Evolutionary conservation across 176 grass and related monocot species (phyloP), one percentile per base, ranked within the genome.

Genomic region (Raddia guianensis): DNA sequence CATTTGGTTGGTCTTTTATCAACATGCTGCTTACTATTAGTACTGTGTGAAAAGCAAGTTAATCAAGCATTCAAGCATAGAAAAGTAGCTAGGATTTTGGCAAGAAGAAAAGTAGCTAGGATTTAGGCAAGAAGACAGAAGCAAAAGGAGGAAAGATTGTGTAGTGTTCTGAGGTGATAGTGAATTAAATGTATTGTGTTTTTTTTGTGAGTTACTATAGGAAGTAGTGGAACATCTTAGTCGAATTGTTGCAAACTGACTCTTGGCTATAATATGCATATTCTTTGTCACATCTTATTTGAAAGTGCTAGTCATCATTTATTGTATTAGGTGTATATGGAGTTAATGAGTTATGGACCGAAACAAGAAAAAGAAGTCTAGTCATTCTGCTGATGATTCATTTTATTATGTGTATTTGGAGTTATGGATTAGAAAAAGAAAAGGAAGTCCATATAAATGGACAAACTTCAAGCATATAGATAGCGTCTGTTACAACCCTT

Each of bases 81-180:
- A 42, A 56, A 85, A 40, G 16, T 49, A 81, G 27, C 56, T 85
- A 64, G n/a, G n/a, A n/a, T n/a, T n/a, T n/a, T n/a, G n/a, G n/a
- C n/a, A n/a, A n/a, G n/a, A n/a, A n/a, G n/a, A n/a, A n/a, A n/a
- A n/a, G n/a, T n/a, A n/a, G n/a, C n/a, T n/a, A n/a, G n/a, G n/a
- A n/a, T n/a, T n/a, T n/a, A n/a, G n/a, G n/a, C n/a, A n/a, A n/a
- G n/a, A n/a, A n/a, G n/a, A n/a, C n/a, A n/a, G 9, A 68, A 61
- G 46, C 76, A 45, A 80, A 63, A 55, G 13, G 5, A 57, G 40
- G 50, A 75, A 60, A 75, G 8, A 7, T 11, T 60, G 12, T 16
- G 33, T 45, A 68, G 57, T 47, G 45, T 51, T 79, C 4, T 33
- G 10, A 74, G 51, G 55, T 78, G 33, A 42, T 18, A 14, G 8